phyloP scores from a whole-genome alignment of 352 stramenopile genomes.

The Phytophthora podocarpi region DNA sequence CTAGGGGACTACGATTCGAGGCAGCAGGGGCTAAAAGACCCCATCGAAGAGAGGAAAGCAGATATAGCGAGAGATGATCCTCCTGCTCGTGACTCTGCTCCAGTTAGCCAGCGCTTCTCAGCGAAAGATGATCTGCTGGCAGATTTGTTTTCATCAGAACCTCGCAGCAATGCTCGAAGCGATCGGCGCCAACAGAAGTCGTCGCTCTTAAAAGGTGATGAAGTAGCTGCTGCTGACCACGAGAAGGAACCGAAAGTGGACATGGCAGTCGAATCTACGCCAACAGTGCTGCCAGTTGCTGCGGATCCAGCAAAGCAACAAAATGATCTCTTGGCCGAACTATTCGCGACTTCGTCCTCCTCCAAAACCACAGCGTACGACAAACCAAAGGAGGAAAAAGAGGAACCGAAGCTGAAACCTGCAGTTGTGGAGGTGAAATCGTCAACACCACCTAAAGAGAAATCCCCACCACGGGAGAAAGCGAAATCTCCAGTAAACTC shows the following conservation, averaged over 20 bases:
- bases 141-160: constrained; percentile 39
- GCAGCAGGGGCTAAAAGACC: not conserved
- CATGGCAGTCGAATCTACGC: not conserved
- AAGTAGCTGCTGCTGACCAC: not conserved
- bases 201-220: constrained; percentile 1
- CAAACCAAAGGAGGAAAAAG: not conserved
- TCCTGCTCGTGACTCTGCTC: not conserved
- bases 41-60: not conserved
- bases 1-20: constrained; percentile 1
- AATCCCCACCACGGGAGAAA: not conserved
- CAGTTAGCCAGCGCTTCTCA: constrained; percentile 9
- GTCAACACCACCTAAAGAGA: constrained; percentile 5
- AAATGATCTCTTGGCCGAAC: constrained; percentile 36
- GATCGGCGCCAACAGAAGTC: constrained; percentile 5
- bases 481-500: not conserved
- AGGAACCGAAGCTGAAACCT: not conserved
- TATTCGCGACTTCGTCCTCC: constrained; percentile 20
- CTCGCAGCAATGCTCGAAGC: constrained; percentile 2
- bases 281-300: not conserved
- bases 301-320: constrained; percentile 20
- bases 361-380: constrained; percentile 1
- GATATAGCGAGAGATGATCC: not conserved
- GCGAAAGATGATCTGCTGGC: constrained; percentile 50
- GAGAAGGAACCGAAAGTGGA: constrained; percentile 15
- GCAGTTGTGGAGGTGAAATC: not conserved